Evolutionary conservation across 2,329 filamentous ascomycete species (phyloP), one percentile per base, ranked within the genome.

Genomic region (Volutella citrinella): DNA sequence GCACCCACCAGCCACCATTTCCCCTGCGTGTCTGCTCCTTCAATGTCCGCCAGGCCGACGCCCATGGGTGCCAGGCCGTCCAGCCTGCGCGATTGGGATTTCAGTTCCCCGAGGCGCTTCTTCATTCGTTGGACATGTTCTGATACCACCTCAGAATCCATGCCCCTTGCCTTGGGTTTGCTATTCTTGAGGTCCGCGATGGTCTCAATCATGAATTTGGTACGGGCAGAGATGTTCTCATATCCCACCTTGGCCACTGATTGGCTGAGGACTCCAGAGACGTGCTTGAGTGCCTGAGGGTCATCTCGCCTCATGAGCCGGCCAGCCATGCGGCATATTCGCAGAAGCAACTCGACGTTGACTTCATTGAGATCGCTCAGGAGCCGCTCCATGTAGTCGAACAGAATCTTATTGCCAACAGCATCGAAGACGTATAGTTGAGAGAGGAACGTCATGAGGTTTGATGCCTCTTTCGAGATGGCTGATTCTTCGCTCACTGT

Each of bases 1-100:
- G 93, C 91, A 32, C 93, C 93, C 6, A 97, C 87, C 14, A 97
- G 78, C 93, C 93, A 98, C 93, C 93, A 98, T 66, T 95, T 96
- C 1, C 93, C 93, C 56, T 83, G 86, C 56, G 85, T 91, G 24
- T 91, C 85, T 1, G 84, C 83, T 42, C 90, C 79, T 43, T 80
- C 80, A 32, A 98, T 87, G 53, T 98, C 93, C 22, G 76, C 72
- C 5, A 96, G 72, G 10, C 85, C 81, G 37, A 96, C 82, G 8
- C 87, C 80, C 40, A 98, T 72, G 5, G 93, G 88, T 40, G 94
- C 87, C 5, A 78, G 83, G 7, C 83, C 81, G 45, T 87, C 88
- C 38, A 85, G 68, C 76, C 52, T 69, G 59, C 50, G 66, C 63
- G 55, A 57, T 32, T 64, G 67, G 8, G 60, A 60, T 27, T 87